Evolutionary conservation across 257 asterid genomes (phyloP), one percentile per base, ranked within the genome.

Genomic region (Solanum chmielewskii): DNA sequence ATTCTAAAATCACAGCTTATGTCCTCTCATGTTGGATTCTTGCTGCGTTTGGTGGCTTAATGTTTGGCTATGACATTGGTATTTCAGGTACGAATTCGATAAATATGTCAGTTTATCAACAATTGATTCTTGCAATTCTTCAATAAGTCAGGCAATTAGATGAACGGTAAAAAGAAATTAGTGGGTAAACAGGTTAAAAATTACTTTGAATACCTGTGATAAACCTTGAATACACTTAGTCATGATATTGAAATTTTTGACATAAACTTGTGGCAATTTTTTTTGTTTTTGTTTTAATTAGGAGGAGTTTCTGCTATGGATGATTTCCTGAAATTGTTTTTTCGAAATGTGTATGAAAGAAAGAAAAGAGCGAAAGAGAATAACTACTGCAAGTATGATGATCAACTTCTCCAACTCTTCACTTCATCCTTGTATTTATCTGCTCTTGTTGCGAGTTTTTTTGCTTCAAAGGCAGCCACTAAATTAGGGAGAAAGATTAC

Each of bases 261-360:
- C 66, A 56, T 56, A 59, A 62, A 59, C 66, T 59, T 59, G 66
- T 37, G 39, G 39, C 39, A 37, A 37, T 20, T 59, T 59, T 18
- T 56, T 59, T 59, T 7, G 11, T 59, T 15, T 70, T 25, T 74
- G 82, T 42, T 49, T 80, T 47, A 49, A 81, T 81, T 92, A 93
- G 96, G 96, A 3, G 96, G 96, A 44, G 94, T 93, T n/a, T 91
- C 93, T 9, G 87, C 91, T 2, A 93, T 92, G 95, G 94, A 93
- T 84, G 93, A 91, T 35, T 93, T 93, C 69, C 59, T 93, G 70
- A 0, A 18, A 27, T 89, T 91, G 33, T 93, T 93, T 69, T 93
- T 93, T 73, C 93, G 92, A 1, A 11, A 9, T 6, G 95, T 93
- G 2, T 88, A 89, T 87, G 89, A 42, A 83, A 93, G 86, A 86